These are phyloP conservation scores for Handroanthus guayacan DNA, from an alignment of 257 asterid genomes.

Conservation along the genomic window DNA sequence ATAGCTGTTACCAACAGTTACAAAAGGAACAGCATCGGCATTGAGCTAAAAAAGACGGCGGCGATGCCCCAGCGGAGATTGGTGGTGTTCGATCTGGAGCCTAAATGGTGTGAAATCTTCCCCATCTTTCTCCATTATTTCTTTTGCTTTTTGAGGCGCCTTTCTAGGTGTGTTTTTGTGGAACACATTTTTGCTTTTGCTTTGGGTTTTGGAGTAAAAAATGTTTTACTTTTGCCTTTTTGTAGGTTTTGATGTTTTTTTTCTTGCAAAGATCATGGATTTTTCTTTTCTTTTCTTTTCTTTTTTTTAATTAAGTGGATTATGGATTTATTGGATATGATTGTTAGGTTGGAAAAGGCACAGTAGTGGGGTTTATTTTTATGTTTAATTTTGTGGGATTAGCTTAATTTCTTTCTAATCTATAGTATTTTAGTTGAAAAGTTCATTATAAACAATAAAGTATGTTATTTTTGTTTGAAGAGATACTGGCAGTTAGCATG, in stretches of 20 bases:
- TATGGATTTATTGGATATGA: constrained; percentile 19
- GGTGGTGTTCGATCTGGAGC: constrained; percentile 65
- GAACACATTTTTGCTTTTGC: constrained; percentile 27
- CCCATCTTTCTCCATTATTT: constrained; percentile 64
- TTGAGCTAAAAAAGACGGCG: constrained; percentile 70
- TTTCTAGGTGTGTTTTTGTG: neutral
- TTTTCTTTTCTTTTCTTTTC: too few species aligned
- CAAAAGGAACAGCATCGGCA: constrained; percentile 52
- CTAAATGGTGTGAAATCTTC: constrained; percentile 75
- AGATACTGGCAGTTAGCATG: constrained; percentile 42
- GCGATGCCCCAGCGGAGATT: constrained; percentile 58
- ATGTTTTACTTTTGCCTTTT: constrained; percentile 33
- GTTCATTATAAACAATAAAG: neutral
- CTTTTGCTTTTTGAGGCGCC: neutral
- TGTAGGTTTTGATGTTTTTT: constrained; percentile 36
- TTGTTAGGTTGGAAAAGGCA: constrained; percentile 44
- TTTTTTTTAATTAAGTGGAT: too few species aligned
- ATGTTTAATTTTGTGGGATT: constrained; percentile 26
- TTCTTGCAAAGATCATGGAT: constrained; percentile 24
- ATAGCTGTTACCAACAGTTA: constrained; percentile 60
- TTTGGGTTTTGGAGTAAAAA: constrained; percentile 29
- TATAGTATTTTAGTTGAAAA: neutral
- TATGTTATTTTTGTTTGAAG: neutral
- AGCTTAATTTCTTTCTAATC: constrained; percentile 6
- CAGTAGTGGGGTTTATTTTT: constrained; percentile 48